Percentiles rank a stretch among this genome's conserved stretches.
Conservation (phyloP, 169 alveolate species). For the Cryptosporidium xiaoi region DNA sequence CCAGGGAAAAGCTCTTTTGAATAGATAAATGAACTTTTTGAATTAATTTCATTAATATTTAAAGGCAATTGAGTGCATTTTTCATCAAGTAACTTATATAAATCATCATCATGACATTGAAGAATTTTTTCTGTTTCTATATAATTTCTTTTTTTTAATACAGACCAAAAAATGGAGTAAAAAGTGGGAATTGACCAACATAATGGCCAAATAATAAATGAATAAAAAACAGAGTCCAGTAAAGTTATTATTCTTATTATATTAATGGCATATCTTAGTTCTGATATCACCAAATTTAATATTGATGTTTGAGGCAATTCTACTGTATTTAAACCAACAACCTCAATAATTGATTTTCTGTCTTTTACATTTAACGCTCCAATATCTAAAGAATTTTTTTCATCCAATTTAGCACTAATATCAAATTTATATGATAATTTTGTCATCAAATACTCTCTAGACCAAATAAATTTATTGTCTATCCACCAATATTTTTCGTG, state of each 20-base stretch:
- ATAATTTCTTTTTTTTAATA: background rate
- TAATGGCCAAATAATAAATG: constrained; percentile 71
- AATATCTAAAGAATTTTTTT: background rate
- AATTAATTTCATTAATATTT: background rate
- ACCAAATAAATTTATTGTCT: constrained; percentile 43
- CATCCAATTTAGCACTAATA: background rate
- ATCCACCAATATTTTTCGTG: constrained; percentile 58
- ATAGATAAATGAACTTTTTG: background rate
- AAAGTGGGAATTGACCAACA: constrained; percentile 62
- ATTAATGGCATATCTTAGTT: constrained; percentile 11
- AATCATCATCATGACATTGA: constrained; percentile 26
- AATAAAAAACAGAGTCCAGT: constrained; percentile 34
- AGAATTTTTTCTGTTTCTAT: constrained; percentile 24
- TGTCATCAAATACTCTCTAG: constrained; percentile 29
- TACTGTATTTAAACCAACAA: constrained; percentile 46
- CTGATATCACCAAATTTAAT: background rate
- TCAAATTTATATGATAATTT: background rate
- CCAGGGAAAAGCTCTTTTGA: constrained; percentile 86
- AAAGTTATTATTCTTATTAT: constrained; percentile 35
- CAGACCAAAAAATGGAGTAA: constrained; percentile 49
- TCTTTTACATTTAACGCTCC: constrained; percentile 1
- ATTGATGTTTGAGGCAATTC: background rate
- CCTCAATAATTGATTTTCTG: constrained; percentile 16
- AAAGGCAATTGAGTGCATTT: background rate
- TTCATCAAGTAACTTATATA: background rate